Base-by-base conservation (phyloP, 257 asterid genomes). In the Nicotiana obtusifolia region DNA sequence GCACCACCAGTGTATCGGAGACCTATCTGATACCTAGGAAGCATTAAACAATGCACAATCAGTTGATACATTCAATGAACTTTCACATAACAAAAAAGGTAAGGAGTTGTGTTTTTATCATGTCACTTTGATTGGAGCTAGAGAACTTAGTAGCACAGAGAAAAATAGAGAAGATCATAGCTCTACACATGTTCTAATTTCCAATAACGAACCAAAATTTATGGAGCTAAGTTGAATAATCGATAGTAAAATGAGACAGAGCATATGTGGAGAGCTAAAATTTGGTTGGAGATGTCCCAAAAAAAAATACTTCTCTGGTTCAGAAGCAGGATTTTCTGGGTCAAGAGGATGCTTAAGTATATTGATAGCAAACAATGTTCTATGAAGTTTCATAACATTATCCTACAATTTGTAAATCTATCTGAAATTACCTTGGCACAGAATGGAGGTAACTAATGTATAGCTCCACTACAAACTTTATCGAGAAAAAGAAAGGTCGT, bases 11-110 rank as follows among this genome's bases (percentile, higher is more conserved):
- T 84, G 56, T 87, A 85, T 57, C 90, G 87, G 37, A 87, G 89
- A 49, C 90, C 89, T 77, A 94, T 92, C 89, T 94, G 98, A 90
- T 94, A 94, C 84, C 98, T 94, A 85, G 80, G 78, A 30, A 64
- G 71, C 85, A 82, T 80, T 53, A 87, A 80, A 86, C 66, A 77
- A 83, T 52, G 56, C 47, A 69, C 3, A 30, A 5, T 52, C 5
- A 75, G 82, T 62, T 35, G 62, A 24, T 8, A 44, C 20, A 22
- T 47, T 73, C 61, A 49, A 73, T 49, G 41, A 73, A 49, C 78
- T 73, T 73, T 49, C 79, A 73, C 37, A 15, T 44, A 73, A 71
- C 22, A 73, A 47, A 22, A 22, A 71, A 44, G 59, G 47, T 71
- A 22, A 71, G 35, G 35, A 44, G 60, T 22, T 71, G 60, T 20